A percentile compares a stretch with the other conserved stretches of the same genome.
Conservation (phyloP, 2,329 filamentous ascomycete genomes). For the Neofusicoccum umdonicola region DNA sequence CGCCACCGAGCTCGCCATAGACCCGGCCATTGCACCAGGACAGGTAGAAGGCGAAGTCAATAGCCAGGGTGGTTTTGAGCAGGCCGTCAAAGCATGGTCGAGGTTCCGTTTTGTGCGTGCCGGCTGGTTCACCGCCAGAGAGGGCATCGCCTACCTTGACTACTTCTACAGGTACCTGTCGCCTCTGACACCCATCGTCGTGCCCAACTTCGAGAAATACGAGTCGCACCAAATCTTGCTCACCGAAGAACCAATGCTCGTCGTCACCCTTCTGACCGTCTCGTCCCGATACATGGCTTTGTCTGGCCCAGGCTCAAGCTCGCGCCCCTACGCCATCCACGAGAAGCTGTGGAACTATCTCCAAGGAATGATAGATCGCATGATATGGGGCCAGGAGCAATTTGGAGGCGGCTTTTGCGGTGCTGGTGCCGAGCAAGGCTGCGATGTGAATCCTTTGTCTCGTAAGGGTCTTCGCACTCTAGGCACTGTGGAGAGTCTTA, state of each 20-base stretch:
- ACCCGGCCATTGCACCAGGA: constrained; percentile 28
- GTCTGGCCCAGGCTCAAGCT: constrained; percentile 74
- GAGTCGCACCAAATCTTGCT: constrained; percentile 75
- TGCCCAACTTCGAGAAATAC: constrained; percentile 84
- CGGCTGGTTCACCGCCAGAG: constrained; percentile 91
- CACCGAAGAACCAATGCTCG: constrained; percentile 87
- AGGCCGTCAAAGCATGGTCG: constrained; percentile 83
- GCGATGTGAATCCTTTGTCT: constrained; percentile 60
- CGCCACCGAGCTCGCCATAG: constrained; percentile 28
- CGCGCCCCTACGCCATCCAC: constrained; percentile 86
- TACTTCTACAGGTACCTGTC: constrained; percentile 94
- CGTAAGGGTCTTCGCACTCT: constrained; percentile 76
- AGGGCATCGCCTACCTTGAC: constrained; percentile 90
- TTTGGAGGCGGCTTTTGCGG: constrained; percentile 86
- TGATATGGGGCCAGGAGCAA: constrained; percentile 94
- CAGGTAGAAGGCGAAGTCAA: neutral
- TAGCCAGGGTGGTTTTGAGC: constrained; percentile 44
- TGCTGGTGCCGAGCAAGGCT: constrained; percentile 65
- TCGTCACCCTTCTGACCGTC: constrained; percentile 87
- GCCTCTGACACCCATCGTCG: constrained; percentile 88
- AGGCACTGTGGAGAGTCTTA: constrained; percentile 88
- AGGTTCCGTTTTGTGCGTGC: constrained; percentile 92
- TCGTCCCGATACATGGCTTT: constrained; percentile 83
- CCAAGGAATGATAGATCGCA: constrained; percentile 89
- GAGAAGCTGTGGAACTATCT: constrained; percentile 94